A percentile compares a stretch with the other conserved stretches of the same genome.
Conservation (phyloP, 306 rosid species). For the Corylus americana region DNA sequence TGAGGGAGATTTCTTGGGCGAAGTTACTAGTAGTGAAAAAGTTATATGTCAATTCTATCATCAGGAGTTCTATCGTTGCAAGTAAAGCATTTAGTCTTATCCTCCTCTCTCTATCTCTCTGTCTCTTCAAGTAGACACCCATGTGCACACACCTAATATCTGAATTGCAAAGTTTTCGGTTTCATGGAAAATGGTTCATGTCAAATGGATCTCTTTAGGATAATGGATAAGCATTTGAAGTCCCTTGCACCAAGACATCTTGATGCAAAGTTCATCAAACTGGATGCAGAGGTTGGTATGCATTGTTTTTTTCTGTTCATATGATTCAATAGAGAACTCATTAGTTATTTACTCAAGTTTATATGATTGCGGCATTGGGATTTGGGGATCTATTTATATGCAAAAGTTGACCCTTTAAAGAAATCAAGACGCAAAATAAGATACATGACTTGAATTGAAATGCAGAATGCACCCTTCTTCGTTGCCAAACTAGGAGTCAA, state of each 20-base stretch:
- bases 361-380: conserved; percentile 10
- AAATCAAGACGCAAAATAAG: conserved; percentile 8
- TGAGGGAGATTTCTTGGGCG: conserved; percentile 98
- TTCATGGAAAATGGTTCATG: conserved; percentile 23
- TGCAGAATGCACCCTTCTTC: conserved; percentile 96
- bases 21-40: conserved; percentile 85
- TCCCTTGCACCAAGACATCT: conserved; percentile 63
- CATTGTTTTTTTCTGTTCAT: conserved; percentile 16
- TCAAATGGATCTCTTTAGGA: conserved; percentile 50
- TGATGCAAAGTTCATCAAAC: conserved; percentile 78
- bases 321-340: conserved; percentile 9
- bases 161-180: not conserved
- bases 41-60: conserved; percentile 91
- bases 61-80: conserved; percentile 90
- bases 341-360: conserved; percentile 21
- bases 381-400: conserved; percentile 7
- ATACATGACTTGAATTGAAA: conserved; percentile 27
- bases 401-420: conserved; percentile 21
- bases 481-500: conserved; percentile 81
- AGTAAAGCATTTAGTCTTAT: conserved; percentile 46
- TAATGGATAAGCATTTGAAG: conserved; percentile 91
- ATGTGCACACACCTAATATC: not conserved
- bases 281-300: conserved; percentile 84
- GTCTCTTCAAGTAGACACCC: not conserved
- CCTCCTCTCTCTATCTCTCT: conserved; percentile 5